Base-by-base conservation (phyloP, 1,139 yeast species). In the Suhomyces taliae region DNA sequence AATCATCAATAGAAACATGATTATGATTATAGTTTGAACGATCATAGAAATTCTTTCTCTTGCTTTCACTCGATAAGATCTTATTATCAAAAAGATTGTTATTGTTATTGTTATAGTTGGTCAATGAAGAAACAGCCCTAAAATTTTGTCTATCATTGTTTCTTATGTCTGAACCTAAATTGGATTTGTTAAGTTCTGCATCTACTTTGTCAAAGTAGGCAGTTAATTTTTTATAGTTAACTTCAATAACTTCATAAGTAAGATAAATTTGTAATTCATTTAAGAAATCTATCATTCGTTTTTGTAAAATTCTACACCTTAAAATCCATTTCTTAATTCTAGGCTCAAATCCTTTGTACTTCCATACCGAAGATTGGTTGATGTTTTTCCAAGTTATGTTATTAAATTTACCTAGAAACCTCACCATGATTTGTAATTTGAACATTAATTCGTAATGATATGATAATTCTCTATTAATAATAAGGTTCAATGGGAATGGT, bases 401-500 rank as follows among this genome's bases (percentile, higher is more conserved):
- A 45, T 88, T 73, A 24, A 78, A 69, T 49, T 79, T 78, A 56
- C 82, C 83, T 9, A 87, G 73, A 57, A 82, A 83, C 51, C 83
- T 83, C 24, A 90, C 62, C 35, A 84, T 76, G 29, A 85, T 66
- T 39, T 88, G 72, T 54, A 88, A 84, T 53, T 97, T 81, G 58
- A 88, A 90, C 47, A 90, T 69, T 32, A 90, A 71, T 62, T 91
- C 97, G 59, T 87, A 90, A 51, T 95, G 90, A 42, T 84, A 78
- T 33, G 90, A 74, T 31, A 86, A 81, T 38, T 89, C 85, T 50
- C 85, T 80, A 27, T 87, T 82, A 3, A 90, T 68, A 1, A 93
- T 74, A 36, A 91, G 72, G 53, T 90, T 90, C 41, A 90, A 67
- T 0, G 99, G 99, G 60, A 90, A 95, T 7, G 97, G 97, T 19